Evolutionary conservation across 306 rosid species (phyloP).

Genomic region (Glycine tomentella): DNA sequence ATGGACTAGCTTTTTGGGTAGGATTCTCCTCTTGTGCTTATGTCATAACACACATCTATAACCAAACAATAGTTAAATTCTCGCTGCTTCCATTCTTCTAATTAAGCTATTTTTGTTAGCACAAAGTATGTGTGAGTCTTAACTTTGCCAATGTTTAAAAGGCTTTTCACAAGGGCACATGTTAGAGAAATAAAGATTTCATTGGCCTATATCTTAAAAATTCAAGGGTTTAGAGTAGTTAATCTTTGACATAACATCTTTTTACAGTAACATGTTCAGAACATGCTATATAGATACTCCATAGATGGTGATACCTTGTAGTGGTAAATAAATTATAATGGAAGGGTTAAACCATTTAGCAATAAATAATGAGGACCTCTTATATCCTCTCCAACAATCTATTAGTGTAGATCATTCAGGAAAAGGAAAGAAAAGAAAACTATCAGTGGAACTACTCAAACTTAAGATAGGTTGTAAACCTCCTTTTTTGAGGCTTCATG

Average conservation of each 20-base stretch:
- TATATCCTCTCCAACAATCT: neutral
- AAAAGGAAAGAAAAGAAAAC: neutral
- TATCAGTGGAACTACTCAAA: constrained; percentile 14
- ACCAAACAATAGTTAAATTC: neutral
- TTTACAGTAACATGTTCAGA: neutral
- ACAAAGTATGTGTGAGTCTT: neutral
- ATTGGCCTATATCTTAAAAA: neutral
- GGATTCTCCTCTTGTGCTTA: neutral
- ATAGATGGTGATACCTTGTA: neutral
- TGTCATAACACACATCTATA: constrained; percentile 6
- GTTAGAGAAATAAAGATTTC: neutral
- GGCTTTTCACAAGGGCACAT: neutral
- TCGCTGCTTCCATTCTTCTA: neutral
- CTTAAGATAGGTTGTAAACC: neutral
- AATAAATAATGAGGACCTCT: constrained; percentile 4
- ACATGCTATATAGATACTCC: neutral
- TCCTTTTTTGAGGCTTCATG: constrained; percentile 23
- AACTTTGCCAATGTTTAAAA: neutral
- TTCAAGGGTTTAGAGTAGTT: neutral
- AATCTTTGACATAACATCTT: neutral
- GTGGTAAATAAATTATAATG: neutral
- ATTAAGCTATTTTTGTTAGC: neutral
- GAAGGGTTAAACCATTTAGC: neutral
- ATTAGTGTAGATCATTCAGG: neutral
- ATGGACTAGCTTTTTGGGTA: neutral